These are phyloP conservation scores for Botrytis pseudocinerea DNA, from an alignment of 2,329 filamentous ascomycete species.

Conservation along the genomic window DNA sequence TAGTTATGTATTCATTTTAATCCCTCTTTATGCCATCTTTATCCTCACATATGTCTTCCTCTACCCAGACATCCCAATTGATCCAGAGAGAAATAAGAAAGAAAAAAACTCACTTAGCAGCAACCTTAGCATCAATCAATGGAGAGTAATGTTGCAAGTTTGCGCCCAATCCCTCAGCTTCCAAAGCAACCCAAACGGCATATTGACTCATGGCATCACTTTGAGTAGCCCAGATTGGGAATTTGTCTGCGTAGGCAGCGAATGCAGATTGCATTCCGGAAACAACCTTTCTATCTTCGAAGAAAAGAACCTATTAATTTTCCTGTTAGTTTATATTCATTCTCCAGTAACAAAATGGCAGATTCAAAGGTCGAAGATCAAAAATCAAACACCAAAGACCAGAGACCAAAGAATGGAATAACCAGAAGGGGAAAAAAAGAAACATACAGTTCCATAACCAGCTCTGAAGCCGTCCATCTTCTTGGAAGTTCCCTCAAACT, in stretches of 20 bases:
- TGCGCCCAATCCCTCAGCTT: conserved; percentile 79
- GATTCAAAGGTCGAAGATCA: background rate
- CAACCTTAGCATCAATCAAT: conserved; percentile 72
- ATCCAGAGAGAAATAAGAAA: background rate
- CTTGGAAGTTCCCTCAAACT: conserved; percentile 31
- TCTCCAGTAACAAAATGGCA: background rate
- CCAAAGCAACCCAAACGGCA: conserved; percentile 77
- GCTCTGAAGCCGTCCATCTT: conserved; percentile 58
- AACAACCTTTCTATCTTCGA: conserved; percentile 72
- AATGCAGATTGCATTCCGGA: conserved; percentile 67
- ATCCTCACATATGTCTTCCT: background rate
- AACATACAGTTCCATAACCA: conserved; percentile 72
- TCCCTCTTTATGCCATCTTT: background rate
- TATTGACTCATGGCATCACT: conserved; percentile 81
- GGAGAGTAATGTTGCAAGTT: conserved; percentile 96
- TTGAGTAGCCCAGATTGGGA: conserved; percentile 75
- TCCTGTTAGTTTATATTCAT: background rate
- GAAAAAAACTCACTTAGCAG: conserved; percentile 31
- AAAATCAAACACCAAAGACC: background rate
- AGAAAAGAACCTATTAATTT: conserved; percentile 69
- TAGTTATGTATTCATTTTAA: background rate
- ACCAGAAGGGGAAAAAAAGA: conserved; percentile 3
- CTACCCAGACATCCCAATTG: background rate
- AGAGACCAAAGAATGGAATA: background rate
- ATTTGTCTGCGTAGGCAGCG: conserved; percentile 74